Base-by-base conservation (phyloP, 2,329 filamentous ascomycete species). In the Aspergillus glaucus region DNA sequence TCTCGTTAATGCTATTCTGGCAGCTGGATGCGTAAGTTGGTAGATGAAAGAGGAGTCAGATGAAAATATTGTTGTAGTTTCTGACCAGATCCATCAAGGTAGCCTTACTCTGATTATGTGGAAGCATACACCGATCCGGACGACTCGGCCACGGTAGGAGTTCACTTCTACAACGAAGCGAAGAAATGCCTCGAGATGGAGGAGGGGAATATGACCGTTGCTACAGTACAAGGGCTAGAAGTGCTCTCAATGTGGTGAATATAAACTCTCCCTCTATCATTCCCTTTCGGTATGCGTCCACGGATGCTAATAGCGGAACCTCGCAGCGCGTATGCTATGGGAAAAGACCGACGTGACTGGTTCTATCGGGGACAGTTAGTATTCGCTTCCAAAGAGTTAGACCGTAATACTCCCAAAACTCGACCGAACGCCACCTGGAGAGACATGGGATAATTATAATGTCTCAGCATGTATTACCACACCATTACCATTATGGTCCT, bases 381-480 rank as follows among this genome's bases (percentile, higher is more conserved):
- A 14, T 36, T 39, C 17, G 48, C 44, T 40, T 48, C 40, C 17
- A 44, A 44, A n/a, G 47, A 51, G n/a, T 44, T 45, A n/a, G 14
- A 6, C 5, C 14, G 15, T 3, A 17, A 17, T 36, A n/a, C 14
- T 6, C 15, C n/a, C 14, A 36, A 17, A n/a, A 15, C 14, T 9
- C 14, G 15, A 36, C 14, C 15, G n/a, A 9, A 36, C 34, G 34
- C 14, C 14, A 17, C 1, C 26, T 28, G 9, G 26, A 4, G 26
- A 28, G 9, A 10, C 6, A 28, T 2, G 10, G 26, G 4, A 3
- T 28, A 10, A 28, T 12, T 10, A 4, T 8, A 14, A 30, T 12
- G 2, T 19, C 12, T 9, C 15, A 69, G 66, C 41, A 64, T 67
- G 51, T 57, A 65, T 32, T 66, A 64, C 34, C 56, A 68, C 43